Evolutionary conservation across 352 stramenopile species (phyloP), one percentile per base, ranked within the genome.

Genomic region (Pythium myriotylum): DNA sequence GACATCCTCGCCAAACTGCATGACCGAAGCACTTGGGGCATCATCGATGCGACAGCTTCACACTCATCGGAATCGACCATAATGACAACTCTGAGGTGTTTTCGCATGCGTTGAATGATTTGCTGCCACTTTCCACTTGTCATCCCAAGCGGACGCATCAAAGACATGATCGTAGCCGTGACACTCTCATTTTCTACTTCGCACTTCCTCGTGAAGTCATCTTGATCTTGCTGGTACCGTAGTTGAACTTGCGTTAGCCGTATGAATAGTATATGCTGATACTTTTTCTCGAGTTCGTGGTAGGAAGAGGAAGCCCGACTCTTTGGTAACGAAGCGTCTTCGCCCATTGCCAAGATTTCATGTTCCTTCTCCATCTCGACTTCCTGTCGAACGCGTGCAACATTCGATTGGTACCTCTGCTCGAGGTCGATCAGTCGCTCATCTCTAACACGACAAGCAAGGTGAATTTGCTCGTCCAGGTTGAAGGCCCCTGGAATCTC

Each of bases 171-270:
- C 3, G 76, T 91, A 4, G 79, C 74, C 6, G 77, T 84, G 8
- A 89, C 70, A 26, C 74, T 89, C 61, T 91, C 81, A 12, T 73
- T 91, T 50, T 91, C 81, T 5, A 91, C 81, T 65, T 91, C 79
- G 13, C 77, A 76, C 37, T 67, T 64, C 4, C 81, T 72, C 19
- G 76, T 39, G 39, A 84, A 76, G 42, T 91, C 81, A 19, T 91
- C 81, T 6, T 60, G 67, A 26, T 91, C 78, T 22, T 91, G 81
- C 27, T 91, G 77, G 57, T 80, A 76, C 5, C 77, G 74, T 0
- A 91, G 65, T 56, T 88, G 68, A 4, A 64, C 60, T 22, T 86
- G 72, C 0, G 64, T 59, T 4, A 88, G 42, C 4, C 53, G 42
- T 16, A 57, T 17, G 1, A 57, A 51, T 2, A 77, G 33, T 9